These are phyloP conservation scores for Wallacemonas collosoma DNA, from an alignment of 208 protist species.

Conservation along the genomic window DNA sequence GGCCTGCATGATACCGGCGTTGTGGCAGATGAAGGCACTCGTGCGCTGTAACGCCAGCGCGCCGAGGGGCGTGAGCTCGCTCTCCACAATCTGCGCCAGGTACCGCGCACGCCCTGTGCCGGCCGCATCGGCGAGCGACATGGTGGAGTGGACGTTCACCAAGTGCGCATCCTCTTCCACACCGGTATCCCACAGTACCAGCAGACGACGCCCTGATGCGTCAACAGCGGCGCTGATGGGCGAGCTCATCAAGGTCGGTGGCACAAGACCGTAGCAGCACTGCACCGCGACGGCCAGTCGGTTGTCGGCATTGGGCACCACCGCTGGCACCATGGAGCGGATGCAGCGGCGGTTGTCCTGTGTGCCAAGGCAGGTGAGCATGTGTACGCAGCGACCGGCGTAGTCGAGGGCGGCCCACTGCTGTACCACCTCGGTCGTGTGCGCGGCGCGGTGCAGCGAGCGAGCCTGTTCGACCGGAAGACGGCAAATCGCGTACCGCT, in stretches of 20 bases:
- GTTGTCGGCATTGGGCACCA: constrained; percentile 28
- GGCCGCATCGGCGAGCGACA: constrained; percentile 41
- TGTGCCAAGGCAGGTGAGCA: constrained; percentile 56
- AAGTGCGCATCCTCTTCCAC: constrained; percentile 65
- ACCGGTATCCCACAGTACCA: constrained; percentile 56
- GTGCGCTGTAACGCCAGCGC: constrained; percentile 22
- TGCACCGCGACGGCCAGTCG: constrained; percentile 41
- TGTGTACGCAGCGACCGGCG: constrained; percentile 42
- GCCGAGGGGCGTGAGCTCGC: constrained; percentile 21
- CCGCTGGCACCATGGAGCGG: constrained; percentile 49
- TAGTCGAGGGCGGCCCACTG: constrained; percentile 44
- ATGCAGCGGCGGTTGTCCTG: constrained; percentile 43
- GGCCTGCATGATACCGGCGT: constrained; percentile 9
- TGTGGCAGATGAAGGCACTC: constrained; percentile 20
- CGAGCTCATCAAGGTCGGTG: constrained; percentile 47
- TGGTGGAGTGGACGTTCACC: constrained; percentile 50
- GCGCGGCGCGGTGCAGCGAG: constrained; percentile 13
- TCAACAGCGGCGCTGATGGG: constrained; percentile 62
- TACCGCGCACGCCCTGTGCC: constrained; percentile 5
- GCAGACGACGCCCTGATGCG: constrained; percentile 23
- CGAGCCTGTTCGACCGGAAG: constrained; percentile 35
- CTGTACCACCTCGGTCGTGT: constrained; percentile 23
- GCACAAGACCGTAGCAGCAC: constrained; percentile 40
- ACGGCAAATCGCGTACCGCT: constrained; percentile 36
- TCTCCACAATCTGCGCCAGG: constrained; percentile 32